A percentile compares a stretch with the other conserved stretches of the same genome.
phyloP scores from a whole-genome alignment of 140 eudicot genomes.

The Ambrosia hybrid region DNA sequence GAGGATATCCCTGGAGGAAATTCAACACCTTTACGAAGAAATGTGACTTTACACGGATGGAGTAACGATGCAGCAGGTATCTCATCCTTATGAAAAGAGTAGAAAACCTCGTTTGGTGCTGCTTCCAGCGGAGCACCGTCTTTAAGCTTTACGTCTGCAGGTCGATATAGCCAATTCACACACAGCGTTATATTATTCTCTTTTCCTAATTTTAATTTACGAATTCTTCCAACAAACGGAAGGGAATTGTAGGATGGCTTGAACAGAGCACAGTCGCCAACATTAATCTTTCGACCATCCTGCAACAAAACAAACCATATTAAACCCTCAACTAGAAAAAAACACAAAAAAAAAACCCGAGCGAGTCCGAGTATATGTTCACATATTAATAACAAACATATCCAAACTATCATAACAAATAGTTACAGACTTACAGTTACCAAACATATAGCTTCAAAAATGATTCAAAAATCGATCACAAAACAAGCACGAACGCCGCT shows the following conservation, averaged over 20 bases:
- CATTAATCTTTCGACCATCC: constrained; percentile 84
- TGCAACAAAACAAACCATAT: constrained; percentile 33
- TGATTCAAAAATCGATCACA: constrained; percentile 5
- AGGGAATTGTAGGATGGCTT: constrained; percentile 65
- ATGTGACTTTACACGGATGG: constrained; percentile 97
- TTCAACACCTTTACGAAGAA: constrained; percentile 88
- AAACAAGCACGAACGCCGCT: constrained; percentile 4
- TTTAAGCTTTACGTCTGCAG: constrained; percentile 70
- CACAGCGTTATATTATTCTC: constrained; percentile 48
- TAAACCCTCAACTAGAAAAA: not conserved
- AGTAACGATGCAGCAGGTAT: constrained; percentile 88
- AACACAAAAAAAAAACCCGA: not conserved
- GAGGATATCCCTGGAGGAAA: constrained; percentile 82
- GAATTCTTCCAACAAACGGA: constrained; percentile 81
- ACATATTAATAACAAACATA: not conserved
- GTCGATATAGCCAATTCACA: constrained; percentile 88
- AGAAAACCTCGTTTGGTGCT: constrained; percentile 94
- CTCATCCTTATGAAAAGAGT: constrained; percentile 83
- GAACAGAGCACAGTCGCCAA: constrained; percentile 93
- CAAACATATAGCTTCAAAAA: not conserved
- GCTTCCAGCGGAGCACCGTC: constrained; percentile 61
- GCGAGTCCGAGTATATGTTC: not conserved
- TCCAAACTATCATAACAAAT: not conserved
- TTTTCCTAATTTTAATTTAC: constrained; percentile 43
- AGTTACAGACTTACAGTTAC: not conserved